Conservation (phyloP, 2,329 filamentous ascomycete genomes). For the Cercospora sp. region DNA sequence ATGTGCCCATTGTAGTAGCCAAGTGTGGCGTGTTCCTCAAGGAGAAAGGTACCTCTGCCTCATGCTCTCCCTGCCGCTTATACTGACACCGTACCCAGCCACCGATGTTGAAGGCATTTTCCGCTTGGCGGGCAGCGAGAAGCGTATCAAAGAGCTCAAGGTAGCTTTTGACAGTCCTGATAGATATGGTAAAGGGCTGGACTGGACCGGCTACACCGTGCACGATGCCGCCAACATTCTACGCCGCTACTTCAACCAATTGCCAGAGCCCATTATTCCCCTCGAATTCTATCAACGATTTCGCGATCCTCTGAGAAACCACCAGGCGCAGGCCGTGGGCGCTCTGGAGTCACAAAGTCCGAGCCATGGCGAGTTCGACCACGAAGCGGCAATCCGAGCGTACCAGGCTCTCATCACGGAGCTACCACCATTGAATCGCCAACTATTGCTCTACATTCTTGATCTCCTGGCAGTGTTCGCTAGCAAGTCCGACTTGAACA, state of each 20-base stretch:
- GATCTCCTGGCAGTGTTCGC: constrained; percentile 95
- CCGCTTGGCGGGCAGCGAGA: constrained; percentile 90
- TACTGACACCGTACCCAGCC: constrained; percentile 56
- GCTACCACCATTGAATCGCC: constrained; percentile 86
- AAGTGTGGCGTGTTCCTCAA: constrained; percentile 98
- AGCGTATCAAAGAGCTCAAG: constrained; percentile 96
- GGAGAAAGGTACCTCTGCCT: constrained; percentile 78
- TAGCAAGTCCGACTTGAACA: constrained; percentile 92
- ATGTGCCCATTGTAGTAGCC: constrained; percentile 95
- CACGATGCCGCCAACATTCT: constrained; percentile 98
- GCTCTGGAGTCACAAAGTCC: constrained; percentile 64
- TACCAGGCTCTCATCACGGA: constrained; percentile 93
- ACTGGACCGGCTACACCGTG: constrained; percentile 97
- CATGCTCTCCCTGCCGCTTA: background rate
- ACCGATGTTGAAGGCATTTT: constrained; percentile 97
- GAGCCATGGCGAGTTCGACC: constrained; percentile 71
- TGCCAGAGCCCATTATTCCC: constrained; percentile 95
- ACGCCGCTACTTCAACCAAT: constrained; percentile 89
- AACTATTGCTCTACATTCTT: constrained; percentile 91
- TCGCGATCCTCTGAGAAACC: constrained; percentile 71
- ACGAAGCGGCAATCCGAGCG: constrained; percentile 70
- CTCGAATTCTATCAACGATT: constrained; percentile 91
- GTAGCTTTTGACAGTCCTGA: constrained; percentile 90
- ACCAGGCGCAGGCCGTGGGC: constrained; percentile 69
- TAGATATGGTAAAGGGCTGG: constrained; percentile 91